Conservation (phyloP, 352 stramenopile species). For the Sclerospora graminicola region DNA sequence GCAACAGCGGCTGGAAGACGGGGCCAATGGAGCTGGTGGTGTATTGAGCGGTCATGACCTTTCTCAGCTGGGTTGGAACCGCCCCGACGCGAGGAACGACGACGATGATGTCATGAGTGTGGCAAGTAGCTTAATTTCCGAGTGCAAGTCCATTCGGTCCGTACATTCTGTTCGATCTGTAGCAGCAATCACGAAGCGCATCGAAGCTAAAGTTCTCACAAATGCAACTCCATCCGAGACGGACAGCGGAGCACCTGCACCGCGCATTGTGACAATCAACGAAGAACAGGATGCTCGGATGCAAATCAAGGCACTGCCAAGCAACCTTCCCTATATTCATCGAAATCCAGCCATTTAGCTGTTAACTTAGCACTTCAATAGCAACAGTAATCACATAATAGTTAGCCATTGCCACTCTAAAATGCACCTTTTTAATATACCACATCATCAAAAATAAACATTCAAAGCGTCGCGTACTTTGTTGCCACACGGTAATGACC, state of each 20-base stretch:
- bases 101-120: conserved; percentile 65
- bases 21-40: conserved; percentile 23
- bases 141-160: conserved; percentile 81
- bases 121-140: conserved; percentile 64
- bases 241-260: conserved; percentile 29
- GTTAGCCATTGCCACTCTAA: no score
- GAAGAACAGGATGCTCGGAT: conserved; percentile 82
- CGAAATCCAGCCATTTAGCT: conserved; percentile 87
- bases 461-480: conserved; percentile 19
- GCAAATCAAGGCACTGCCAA: conserved; percentile 82
- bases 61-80: conserved; percentile 13
- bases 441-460: conserved; percentile 4
- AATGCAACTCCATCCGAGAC: conserved; percentile 8
- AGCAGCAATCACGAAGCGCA: conserved; percentile 54
- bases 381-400: no score
- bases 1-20: conserved; percentile 60
- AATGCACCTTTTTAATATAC: conserved; percentile 9
- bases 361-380: not conserved
- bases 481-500: conserved; percentile 13
- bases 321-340: conserved; percentile 92
- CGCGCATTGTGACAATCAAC: conserved; percentile 82
- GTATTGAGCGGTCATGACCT: no score
- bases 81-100: no score
- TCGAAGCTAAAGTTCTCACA: conserved; percentile 53
- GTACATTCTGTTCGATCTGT: conserved; percentile 79